Evolutionary conservation across 2,329 filamentous ascomycete species (phyloP).

Genomic region (Stagonosporopsis cucurbitacearum): DNA sequence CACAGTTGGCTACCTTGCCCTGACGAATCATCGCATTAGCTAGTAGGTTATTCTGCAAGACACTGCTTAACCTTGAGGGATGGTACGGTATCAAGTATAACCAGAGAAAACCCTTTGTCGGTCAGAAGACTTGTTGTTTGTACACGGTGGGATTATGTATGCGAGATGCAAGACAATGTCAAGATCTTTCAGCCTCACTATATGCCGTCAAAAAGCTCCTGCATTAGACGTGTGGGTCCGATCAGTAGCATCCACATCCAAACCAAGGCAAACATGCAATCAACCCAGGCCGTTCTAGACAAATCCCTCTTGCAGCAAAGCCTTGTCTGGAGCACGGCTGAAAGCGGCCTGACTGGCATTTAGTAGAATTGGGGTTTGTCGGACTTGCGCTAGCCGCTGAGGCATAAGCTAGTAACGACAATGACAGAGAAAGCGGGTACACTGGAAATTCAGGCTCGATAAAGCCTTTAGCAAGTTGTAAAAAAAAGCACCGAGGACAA

Average conservation of each 20-base stretch:
- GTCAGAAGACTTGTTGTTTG: not conserved
- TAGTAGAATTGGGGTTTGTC: not conserved
- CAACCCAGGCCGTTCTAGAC: not conserved
- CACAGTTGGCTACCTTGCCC: not conserved
- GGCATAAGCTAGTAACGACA: conserved; percentile 6
- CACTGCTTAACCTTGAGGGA: not conserved
- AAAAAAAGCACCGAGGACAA: not conserved
- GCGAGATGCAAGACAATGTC: too few species aligned
- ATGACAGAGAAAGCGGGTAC: not conserved
- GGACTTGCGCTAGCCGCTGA: not conserved
- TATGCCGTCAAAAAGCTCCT: not conserved
- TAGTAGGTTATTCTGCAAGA: not conserved
- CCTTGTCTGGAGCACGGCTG: not conserved
- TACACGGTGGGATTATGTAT: not conserved
- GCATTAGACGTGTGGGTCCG: not conserved
- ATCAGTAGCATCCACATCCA: not conserved
- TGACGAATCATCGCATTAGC: not conserved
- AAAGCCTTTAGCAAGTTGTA: not conserved
- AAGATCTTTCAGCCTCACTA: too few species aligned
- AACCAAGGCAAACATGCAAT: not conserved
- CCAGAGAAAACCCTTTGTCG: not conserved
- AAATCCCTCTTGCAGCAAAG: not conserved
- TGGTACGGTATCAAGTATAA: not conserved
- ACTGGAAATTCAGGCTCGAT: not conserved
- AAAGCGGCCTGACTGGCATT: not conserved